Conservation (phyloP, 2,329 filamentous ascomycete genomes). For the Teratosphaeriaceae sp. region DNA sequence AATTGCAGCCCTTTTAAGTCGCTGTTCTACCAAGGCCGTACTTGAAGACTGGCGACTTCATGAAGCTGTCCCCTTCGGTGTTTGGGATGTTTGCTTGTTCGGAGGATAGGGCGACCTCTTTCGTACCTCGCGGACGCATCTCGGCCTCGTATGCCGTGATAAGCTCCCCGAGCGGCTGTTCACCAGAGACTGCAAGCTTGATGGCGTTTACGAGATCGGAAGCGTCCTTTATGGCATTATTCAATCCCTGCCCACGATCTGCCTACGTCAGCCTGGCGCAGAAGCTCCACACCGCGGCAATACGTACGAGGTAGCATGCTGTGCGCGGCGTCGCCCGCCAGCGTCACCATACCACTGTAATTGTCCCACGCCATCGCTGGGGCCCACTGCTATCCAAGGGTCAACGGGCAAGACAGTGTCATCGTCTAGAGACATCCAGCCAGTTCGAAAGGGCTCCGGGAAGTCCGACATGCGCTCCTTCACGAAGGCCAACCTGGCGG, state of each 20-base stretch:
- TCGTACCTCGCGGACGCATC: slow-evolving; percentile 11
- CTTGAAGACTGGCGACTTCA: slow-evolving; percentile 6
- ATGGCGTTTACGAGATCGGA: slow-evolving; percentile 9
- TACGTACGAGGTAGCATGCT: slow-evolving; percentile 1
- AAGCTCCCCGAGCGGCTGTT: slow-evolving; percentile 6
- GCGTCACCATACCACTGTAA: slow-evolving; percentile 6
- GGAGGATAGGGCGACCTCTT: slow-evolving; percentile 11
- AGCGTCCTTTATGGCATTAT: slow-evolving; percentile 13
- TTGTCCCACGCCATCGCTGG: background rate
- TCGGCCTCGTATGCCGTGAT: slow-evolving; percentile 13
- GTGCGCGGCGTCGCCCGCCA: slow-evolving; percentile 13
- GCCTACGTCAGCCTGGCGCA: background rate
- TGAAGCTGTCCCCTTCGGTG: slow-evolving; percentile 6
- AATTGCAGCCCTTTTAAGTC: too few species aligned
- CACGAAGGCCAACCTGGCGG: background rate
- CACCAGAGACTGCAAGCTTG: slow-evolving; percentile 1
- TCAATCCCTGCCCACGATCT: slow-evolving; percentile 12
- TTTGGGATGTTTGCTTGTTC: slow-evolving; percentile 7
- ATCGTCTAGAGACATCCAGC: slow-evolving; percentile 3
- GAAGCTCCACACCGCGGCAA: background rate
- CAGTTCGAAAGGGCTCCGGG: slow-evolving; percentile 6
- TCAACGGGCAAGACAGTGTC: slow-evolving; percentile 4
- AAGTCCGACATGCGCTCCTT: slow-evolving; percentile 1
- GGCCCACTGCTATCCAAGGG: slow-evolving; percentile 9
- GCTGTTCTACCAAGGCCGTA: background rate